These are phyloP conservation scores for Hyaloperonospora brassicae DNA, from an alignment of 352 stramenopile species.

Conservation along the genomic window DNA sequence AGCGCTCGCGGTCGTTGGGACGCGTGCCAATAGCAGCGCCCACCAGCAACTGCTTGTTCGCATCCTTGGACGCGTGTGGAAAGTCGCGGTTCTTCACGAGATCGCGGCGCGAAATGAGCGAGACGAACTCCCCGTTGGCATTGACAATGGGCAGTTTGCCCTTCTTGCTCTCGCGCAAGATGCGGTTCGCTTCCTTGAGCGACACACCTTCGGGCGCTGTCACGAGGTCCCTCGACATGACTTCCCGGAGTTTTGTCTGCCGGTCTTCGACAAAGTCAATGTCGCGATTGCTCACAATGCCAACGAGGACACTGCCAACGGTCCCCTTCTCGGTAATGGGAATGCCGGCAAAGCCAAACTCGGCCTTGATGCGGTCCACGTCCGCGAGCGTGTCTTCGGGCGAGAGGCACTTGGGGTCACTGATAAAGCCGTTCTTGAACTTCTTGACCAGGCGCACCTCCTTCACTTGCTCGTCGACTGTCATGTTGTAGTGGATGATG, in stretches of 20 bases:
- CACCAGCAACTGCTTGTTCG: conserved; percentile 97
- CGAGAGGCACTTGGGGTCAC: conserved; percentile 94
- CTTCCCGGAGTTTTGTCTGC: conserved; percentile 69
- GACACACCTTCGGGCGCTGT: conserved; percentile 92
- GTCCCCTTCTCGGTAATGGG: conserved; percentile 97
- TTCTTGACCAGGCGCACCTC: conserved; percentile 95
- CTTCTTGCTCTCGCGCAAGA: conserved; percentile 98
- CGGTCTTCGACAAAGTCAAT: conserved; percentile 98
- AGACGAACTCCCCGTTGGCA: conserved; percentile 94
- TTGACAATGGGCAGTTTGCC: conserved; percentile 99
- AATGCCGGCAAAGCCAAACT: conserved; percentile 97
- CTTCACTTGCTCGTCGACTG: conserved; percentile 93
- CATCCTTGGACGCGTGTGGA: conserved; percentile 94
- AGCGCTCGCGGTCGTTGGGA: conserved; percentile 92
- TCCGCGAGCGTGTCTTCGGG: conserved; percentile 93
- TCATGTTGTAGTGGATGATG: conserved; percentile 99
- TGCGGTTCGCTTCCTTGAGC: conserved; percentile 95
- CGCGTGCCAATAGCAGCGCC: conserved; percentile 98
- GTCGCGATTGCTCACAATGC: conserved; percentile 99
- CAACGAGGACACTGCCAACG: conserved; percentile 95
- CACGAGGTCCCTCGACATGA: conserved; percentile 89
- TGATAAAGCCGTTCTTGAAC: conserved; percentile 99
- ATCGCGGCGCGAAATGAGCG: conserved; percentile 97
- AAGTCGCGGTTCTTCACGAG: conserved; percentile 98
- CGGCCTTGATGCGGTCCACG: conserved; percentile 92